Evolutionary conservation across 306 rosid species (phyloP), one percentile per base, ranked within the genome.

Genomic region (Ochetophila trinervis): DNA sequence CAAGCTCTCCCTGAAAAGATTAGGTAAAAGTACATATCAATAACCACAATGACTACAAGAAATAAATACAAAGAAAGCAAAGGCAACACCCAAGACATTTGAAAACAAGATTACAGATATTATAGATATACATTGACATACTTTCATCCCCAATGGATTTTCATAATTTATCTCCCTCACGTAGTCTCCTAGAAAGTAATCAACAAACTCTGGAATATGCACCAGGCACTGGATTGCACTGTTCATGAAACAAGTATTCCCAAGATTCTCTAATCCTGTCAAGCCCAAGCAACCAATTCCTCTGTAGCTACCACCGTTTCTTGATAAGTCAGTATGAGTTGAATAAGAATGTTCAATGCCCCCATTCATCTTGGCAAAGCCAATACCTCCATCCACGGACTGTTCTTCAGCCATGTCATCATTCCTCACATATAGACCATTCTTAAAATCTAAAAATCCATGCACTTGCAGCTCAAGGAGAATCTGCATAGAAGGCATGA

Each of bases 241-340:
- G 66, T 88, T 91, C 97, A 91, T 88, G 73, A 86, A 91, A 79
- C 97, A 91, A 42, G 97, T 88, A 81, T 91, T 91, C 65, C 97
- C 97, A 76, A 91, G 96, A 86, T 91, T 91, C 36, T 86, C 82
- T 66, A 91, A 69, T 76, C 97, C 97, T 54, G 84, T 79, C 84
- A 91, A 83, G 65, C 97, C 94, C 80, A 86, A 73, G 37, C 85
- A 67, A 60, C 75, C 77, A 70, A 69, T 80, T 68, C 77, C 79
- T 69, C 74, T 72, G 66, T 68, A 85, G 80, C 82, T 72, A 73
- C 65, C 32, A 37, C 56, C 76, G 77, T 67, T 63, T 66, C 5
- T 78, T 71, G 68, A 65, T 68, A 78, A 68, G 66, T 74, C 72
- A 52, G 69, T 22, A 52, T 30, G 24, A 73, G 71, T 63, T 47